Conservation (phyloP, 2,329 filamentous ascomycete genomes). For the Cordyceps pruinosa region DNA sequence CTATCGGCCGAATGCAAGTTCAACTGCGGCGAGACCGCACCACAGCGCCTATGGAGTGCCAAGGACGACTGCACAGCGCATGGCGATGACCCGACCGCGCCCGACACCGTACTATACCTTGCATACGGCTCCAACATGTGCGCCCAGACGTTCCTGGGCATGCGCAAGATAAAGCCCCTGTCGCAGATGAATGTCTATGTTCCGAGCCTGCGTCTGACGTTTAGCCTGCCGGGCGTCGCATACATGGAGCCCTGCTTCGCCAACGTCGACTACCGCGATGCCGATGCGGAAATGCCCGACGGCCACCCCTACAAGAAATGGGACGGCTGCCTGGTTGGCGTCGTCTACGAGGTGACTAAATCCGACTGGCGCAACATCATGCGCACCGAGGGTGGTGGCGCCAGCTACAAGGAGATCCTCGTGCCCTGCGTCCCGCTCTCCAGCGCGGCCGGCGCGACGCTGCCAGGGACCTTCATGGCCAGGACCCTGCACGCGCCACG, state of each 20-base stretch:
- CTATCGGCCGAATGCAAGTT: constrained; percentile 22
- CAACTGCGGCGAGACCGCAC: constrained; percentile 24
- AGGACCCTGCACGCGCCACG: constrained; percentile 74
- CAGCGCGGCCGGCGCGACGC: constrained; percentile 26
- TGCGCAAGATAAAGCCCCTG: constrained; percentile 71
- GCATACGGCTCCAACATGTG: constrained; percentile 91
- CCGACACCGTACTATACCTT: constrained; percentile 62
- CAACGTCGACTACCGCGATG: constrained; percentile 57
- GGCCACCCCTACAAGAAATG: constrained; percentile 36
- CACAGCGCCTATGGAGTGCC: constrained; percentile 24
- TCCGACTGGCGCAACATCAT: constrained; percentile 81
- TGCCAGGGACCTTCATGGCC: constrained; percentile 64
- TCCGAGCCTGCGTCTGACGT: constrained; percentile 69
- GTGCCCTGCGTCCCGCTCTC: constrained; percentile 70
- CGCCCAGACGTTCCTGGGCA: constrained; percentile 70
- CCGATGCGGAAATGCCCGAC: constrained; percentile 14
- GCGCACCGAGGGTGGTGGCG: constrained; percentile 80
- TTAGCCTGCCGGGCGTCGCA: constrained; percentile 78
- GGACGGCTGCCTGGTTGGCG: constrained; percentile 79
- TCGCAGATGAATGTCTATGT: constrained; percentile 76
- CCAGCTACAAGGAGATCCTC: constrained; percentile 75
- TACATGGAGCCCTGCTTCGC: constrained; percentile 91
- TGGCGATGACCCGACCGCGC: constrained; percentile 18
- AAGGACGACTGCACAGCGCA: constrained; percentile 16
- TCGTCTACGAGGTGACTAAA: constrained; percentile 89